These are phyloP conservation scores for Cystobasidium ongulense DNA, from an alignment of 768 basidiomycete genomes.

Conservation along the genomic window DNA sequence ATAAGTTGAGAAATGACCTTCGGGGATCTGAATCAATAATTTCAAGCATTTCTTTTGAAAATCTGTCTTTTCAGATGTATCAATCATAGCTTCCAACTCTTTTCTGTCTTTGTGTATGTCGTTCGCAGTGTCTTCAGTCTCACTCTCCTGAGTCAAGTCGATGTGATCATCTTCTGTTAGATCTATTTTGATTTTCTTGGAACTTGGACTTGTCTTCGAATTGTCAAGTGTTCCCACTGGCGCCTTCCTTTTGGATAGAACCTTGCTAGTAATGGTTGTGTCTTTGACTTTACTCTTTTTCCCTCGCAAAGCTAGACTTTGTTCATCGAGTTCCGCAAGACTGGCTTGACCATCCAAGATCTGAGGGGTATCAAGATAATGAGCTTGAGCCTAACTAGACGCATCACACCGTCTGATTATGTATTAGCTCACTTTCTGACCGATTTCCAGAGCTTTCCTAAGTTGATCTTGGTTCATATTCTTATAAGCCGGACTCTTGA, in stretches of 20 bases:
- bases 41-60: conserved; percentile 32
- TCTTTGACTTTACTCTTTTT: conserved; percentile 14
- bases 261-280: not conserved
- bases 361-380: not conserved
- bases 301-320: conserved; percentile 12
- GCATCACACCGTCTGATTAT: not conserved
- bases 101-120: not conserved
- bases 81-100: conserved; percentile 20
- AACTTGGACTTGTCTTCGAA: not conserved
- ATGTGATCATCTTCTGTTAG: not conserved
- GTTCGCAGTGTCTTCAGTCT: not conserved
- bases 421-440: not conserved
- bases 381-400: too few species aligned
- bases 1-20: conserved; percentile 37
- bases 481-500: conserved; percentile 21
- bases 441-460: not conserved
- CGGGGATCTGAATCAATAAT: conserved; percentile 30
- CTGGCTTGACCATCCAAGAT: conserved; percentile 9
- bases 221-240: not conserved
- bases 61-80: conserved; percentile 23
- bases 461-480: conserved; percentile 17
- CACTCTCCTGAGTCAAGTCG: not conserved
- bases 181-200: not conserved
- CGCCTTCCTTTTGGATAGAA: not conserved
- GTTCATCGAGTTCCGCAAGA: conserved; percentile 20